Conservation (phyloP, 2,329 filamentous ascomycete genomes). For the Cercospora citrullina region DNA sequence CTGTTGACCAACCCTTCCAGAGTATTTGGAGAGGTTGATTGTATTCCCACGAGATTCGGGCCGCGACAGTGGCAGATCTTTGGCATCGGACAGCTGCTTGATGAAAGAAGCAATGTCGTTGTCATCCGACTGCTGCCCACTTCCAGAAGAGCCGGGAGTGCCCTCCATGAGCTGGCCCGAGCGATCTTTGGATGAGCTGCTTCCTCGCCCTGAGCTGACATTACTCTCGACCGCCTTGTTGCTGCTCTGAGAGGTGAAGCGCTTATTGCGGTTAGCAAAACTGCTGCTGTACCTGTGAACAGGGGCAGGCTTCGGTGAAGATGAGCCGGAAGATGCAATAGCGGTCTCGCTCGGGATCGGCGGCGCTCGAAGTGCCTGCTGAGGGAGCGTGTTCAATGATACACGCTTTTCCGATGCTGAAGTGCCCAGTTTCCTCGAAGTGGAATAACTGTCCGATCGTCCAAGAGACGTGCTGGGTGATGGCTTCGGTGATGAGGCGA, state of each 20-base stretch:
- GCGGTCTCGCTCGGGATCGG: conserved; percentile 63
- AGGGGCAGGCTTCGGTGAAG: conserved; percentile 75
- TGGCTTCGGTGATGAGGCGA: conserved; percentile 54
- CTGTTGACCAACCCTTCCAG: conserved; percentile 83
- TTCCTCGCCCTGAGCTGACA: conserved; percentile 76
- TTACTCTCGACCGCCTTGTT: conserved; percentile 69
- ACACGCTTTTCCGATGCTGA: conserved; percentile 56
- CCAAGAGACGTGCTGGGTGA: conserved; percentile 51
- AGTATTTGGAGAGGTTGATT: conserved; percentile 63
- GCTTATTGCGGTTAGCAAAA: conserved; percentile 80
- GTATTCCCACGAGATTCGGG: conserved; percentile 56
- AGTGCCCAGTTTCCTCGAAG: conserved; percentile 21
- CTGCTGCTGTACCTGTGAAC: conserved; percentile 90
- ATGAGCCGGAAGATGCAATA: conserved; percentile 65
- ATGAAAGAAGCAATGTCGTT: conserved; percentile 93
- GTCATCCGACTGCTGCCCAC: conserved; percentile 71
- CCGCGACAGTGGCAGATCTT: conserved; percentile 71
- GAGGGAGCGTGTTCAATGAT: conserved; percentile 73
- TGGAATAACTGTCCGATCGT: conserved; percentile 18
- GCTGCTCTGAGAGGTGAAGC: conserved; percentile 71
- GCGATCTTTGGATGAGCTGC: conserved; percentile 58
- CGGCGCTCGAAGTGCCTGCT: conserved; percentile 68
- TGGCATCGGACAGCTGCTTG: conserved; percentile 82
- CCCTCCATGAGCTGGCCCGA: conserved; percentile 56
- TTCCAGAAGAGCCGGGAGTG: conserved; percentile 62